These are phyloP conservation scores for Claviceps sp. DNA, from an alignment of 2,329 filamentous ascomycete genomes.

Conservation along the genomic window DNA sequence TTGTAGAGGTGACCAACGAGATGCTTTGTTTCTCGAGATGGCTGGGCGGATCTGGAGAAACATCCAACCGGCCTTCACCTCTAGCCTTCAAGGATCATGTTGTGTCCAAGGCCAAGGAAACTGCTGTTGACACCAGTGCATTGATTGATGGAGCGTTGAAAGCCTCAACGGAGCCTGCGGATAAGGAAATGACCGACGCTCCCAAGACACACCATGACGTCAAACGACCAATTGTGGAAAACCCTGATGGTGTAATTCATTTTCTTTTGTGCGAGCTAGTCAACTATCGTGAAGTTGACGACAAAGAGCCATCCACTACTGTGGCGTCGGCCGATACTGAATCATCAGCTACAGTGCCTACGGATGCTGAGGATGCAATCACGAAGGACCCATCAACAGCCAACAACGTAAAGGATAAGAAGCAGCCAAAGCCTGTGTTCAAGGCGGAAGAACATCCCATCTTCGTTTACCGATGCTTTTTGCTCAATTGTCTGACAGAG, in stretches of 20 bases:
- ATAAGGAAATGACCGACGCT: constrained; percentile 49
- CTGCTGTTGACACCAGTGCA: constrained; percentile 6
- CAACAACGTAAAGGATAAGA: constrained; percentile 44
- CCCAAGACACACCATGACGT: constrained; percentile 51
- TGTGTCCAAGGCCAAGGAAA: not conserved
- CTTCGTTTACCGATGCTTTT: constrained; percentile 90
- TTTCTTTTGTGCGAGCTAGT: constrained; percentile 87
- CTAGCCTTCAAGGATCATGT: constrained; percentile 27
- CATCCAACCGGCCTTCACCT: constrained; percentile 16
- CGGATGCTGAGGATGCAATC: constrained; percentile 14
- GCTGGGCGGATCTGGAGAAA: constrained; percentile 24
- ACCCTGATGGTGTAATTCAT: constrained; percentile 88
- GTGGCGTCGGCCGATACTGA: constrained; percentile 29
- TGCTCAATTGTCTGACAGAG: constrained; percentile 84
- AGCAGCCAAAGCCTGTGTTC: constrained; percentile 59
- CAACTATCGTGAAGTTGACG: constrained; percentile 84
- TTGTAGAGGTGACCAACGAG: constrained; percentile 79
- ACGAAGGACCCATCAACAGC: constrained; percentile 16
- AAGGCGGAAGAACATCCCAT: constrained; percentile 90
- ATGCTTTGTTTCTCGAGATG: constrained; percentile 62
- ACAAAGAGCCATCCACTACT: constrained; percentile 48
- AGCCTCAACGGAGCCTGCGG: constrained; percentile 43
- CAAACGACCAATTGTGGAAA: constrained; percentile 77
- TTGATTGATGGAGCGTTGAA: constrained; percentile 34
- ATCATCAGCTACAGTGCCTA: constrained; percentile 16